Base-by-base conservation (phyloP, 2,329 filamentous ascomycete genomes). In the Aspergillus fumigatus region DNA sequence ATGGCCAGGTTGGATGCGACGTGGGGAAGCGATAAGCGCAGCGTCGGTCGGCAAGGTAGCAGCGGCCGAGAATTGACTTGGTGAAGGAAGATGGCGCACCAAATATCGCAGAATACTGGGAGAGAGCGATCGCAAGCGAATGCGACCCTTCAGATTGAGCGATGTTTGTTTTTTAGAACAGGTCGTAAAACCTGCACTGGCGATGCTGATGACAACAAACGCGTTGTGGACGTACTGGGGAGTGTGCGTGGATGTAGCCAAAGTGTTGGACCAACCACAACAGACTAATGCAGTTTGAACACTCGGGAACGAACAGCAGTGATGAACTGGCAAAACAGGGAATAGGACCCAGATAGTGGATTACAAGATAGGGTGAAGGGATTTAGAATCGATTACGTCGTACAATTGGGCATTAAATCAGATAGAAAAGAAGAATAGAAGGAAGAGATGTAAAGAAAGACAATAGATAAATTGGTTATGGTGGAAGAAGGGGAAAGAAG, bases 181-280 rank as follows among this genome's bases (percentile, higher is more conserved):
- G 8, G 41, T 8, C n/a, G 41, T 23, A 45, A 45, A 48, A 48
- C 26, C 26, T 49, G 50, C 32, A 29, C 25, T 40, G 45, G 47
- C 56, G 54, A 52, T 52, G 60, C 48, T 48, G 54, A 52, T 35
- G 52, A 62, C 59, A 63, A 62, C 57, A 57, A 62, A 63, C 60
- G 60, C 56, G 60, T 58, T 55, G 59, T 56, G 55, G 59, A 53
- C 54, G 58, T 55, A 57, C 51, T 45, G 60, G 56, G 47, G 41
- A 51, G 21, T 51, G 27, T 54, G 43, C 58, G 57, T 59, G 56
- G 53, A 57, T 60, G 56, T 52, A 56, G 61, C 58, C 57, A 59
- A 52, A 51, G 56, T 63, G 53, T 47, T 52, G 55, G 55, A 51
- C 58, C 56, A 65, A 60, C 62, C 59, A 63, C 54, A 54, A 45